A percentile compares a stretch with the other conserved stretches of the same genome.
phyloP scores from a whole-genome alignment of 1,284 basidiomycete genomes.

The Moniliophthora roreri region DNA sequence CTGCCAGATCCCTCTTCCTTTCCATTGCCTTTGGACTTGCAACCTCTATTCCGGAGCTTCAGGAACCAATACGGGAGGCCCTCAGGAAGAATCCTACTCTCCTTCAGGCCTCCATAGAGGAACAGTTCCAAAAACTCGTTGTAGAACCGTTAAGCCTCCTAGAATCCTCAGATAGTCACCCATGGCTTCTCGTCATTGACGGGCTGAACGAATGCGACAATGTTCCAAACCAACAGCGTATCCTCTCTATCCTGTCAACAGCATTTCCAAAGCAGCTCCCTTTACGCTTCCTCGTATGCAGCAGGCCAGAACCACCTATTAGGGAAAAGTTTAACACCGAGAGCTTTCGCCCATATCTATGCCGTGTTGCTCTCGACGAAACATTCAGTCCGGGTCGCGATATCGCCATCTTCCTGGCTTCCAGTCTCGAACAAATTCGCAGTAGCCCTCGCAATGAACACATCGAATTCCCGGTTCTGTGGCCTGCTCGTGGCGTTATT shows the following conservation, averaged over 20 bases:
- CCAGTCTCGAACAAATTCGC: background rate
- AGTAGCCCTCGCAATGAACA: background rate
- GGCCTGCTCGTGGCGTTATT: conserved; percentile 22
- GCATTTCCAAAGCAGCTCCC: conserved; percentile 24
- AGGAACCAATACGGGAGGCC: background rate
- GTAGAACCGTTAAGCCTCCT: background rate
- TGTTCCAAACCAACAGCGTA: conserved; percentile 22
- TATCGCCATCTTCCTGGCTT: conserved; percentile 1
- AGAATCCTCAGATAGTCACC: background rate
- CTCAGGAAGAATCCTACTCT: background rate
- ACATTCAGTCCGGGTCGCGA: conserved; percentile 4
- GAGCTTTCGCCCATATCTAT: too few species aligned
- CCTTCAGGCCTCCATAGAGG: background rate
- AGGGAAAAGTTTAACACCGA: conserved; percentile 17
- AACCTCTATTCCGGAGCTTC: background rate
- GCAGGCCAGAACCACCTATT: conserved; percentile 26
- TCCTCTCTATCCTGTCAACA: conserved; percentile 25
- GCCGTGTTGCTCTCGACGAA: too few species aligned
- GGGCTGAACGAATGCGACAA: conserved; percentile 27
- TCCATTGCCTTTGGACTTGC: conserved; percentile 6
- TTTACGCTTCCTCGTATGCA: conserved; percentile 27
- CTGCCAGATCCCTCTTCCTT: background rate
- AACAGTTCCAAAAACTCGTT: conserved; percentile 9
- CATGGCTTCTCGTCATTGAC: conserved; percentile 21
- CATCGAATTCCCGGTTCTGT: conserved; percentile 5